Evolutionary conservation across 805 yeast species (phyloP).

Genomic region (Hanseniaspora occidentalis): DNA sequence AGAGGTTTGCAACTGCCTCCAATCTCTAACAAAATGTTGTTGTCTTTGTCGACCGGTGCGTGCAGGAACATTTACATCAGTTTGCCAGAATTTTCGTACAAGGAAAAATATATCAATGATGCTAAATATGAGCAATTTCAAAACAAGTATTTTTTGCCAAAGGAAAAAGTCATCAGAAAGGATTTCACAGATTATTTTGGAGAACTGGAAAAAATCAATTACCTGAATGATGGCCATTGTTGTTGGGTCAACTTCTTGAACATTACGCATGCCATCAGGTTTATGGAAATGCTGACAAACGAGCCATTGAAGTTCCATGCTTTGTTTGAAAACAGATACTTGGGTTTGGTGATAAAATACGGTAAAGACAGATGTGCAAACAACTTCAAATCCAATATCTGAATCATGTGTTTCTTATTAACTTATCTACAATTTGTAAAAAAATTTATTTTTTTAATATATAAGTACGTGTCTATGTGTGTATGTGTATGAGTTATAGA

Average conservation of each 20-base stretch:
- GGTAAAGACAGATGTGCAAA: slow-evolving; percentile 79
- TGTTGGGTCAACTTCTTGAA: slow-evolving; percentile 63
- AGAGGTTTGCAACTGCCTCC: slow-evolving; percentile 49
- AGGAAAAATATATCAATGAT: slow-evolving; percentile 23
- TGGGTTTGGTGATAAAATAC: slow-evolving; percentile 44
- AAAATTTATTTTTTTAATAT: slow-evolving; percentile 1
- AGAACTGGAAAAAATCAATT: slow-evolving; percentile 64
- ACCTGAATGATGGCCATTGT: slow-evolving; percentile 54
- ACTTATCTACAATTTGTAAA: slow-evolving; percentile 1
- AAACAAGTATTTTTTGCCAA: slow-evolving; percentile 27
- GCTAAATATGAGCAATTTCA: slow-evolving; percentile 22
- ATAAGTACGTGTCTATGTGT: not conserved
- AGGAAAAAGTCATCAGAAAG: slow-evolving; percentile 36
- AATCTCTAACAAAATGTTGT: slow-evolving; percentile 37
- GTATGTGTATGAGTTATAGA: too few species aligned
- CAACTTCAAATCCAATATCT: slow-evolving; percentile 19
- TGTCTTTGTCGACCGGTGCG: slow-evolving; percentile 63
- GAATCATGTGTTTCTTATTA: not conserved
- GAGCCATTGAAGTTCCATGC: slow-evolving; percentile 25
- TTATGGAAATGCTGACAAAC: slow-evolving; percentile 46
- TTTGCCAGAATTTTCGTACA: slow-evolving; percentile 30
- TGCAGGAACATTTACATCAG: slow-evolving; percentile 71
- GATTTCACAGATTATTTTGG: slow-evolving; percentile 54
- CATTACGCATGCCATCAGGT: slow-evolving; percentile 48
- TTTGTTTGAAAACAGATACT: slow-evolving; percentile 34